Percentiles rank a stretch among this genome's conserved stretches.
Evolutionary conservation across 768 basidiomycete species (phyloP).

Genomic region (Collybia sordida): DNA sequence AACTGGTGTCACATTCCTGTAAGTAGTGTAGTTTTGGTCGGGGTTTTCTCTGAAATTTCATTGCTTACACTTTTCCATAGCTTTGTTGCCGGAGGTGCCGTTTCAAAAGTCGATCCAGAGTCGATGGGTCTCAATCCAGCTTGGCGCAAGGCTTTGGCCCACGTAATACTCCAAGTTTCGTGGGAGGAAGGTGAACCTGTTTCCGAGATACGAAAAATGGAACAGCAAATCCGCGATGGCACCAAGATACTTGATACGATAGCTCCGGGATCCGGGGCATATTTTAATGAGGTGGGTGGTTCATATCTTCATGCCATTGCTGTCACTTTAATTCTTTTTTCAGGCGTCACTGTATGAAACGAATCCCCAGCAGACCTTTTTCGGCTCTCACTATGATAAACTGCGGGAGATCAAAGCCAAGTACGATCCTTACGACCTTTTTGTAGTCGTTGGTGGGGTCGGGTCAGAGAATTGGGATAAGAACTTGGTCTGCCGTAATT

Average conservation of each 20-base stretch:
- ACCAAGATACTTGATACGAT: constrained; percentile 23
- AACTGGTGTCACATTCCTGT: constrained; percentile 9
- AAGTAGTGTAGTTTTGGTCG: neutral
- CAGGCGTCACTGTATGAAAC: constrained; percentile 44
- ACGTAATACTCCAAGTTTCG: constrained; percentile 19
- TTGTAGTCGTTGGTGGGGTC: constrained; percentile 45
- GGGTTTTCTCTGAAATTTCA: neutral
- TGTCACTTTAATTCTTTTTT: too few species aligned
- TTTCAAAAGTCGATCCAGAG: constrained; percentile 33
- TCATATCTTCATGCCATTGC: too few species aligned
- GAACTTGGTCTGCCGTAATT: constrained; percentile 20
- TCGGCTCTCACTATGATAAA: constrained; percentile 40
- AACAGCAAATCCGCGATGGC: constrained; percentile 15
- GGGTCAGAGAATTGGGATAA: constrained; percentile 51
- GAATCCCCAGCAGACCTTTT: constrained; percentile 43
- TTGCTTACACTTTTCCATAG: constrained; percentile 18
- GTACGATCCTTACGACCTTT: constrained; percentile 45
- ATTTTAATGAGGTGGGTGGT: constrained; percentile 48
- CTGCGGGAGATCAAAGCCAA: constrained; percentile 41
- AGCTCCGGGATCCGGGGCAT: constrained; percentile 38
- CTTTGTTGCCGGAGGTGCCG: constrained; percentile 43
- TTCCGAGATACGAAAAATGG: constrained; percentile 17
- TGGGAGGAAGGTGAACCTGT: constrained; percentile 27
- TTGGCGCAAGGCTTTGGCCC: constrained; percentile 42
- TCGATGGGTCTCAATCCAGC: constrained; percentile 45